phyloP scores from a whole-genome alignment of 768 basidiomycete species.

The Artomyces pyxidatus region DNA sequence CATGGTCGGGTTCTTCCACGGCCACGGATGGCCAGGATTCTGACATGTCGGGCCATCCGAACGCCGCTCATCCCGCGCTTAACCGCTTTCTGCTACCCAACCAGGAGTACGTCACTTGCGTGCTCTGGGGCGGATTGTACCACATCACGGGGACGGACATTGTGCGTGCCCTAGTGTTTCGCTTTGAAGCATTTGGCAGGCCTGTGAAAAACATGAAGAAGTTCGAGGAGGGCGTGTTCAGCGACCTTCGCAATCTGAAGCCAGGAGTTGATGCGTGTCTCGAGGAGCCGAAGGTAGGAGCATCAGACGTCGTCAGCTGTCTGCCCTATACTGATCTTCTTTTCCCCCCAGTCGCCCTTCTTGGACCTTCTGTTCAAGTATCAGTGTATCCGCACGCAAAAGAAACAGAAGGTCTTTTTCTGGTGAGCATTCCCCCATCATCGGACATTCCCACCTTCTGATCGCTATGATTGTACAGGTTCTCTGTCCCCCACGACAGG shows the following conservation, averaged over 20 bases:
- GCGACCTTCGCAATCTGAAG: constrained; percentile 88
- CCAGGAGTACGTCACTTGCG: constrained; percentile 84
- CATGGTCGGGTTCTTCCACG: constrained; percentile 61
- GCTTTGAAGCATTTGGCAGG: constrained; percentile 87
- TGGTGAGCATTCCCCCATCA: constrained; percentile 47
- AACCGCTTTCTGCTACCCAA: constrained; percentile 84
- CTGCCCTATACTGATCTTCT: too few species aligned
- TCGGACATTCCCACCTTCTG: background rate
- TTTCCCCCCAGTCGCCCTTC: constrained; percentile 70
- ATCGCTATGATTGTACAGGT: constrained; percentile 48
- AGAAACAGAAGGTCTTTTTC: constrained; percentile 99
- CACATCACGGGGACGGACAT: constrained; percentile 98
- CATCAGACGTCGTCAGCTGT: too few species aligned
- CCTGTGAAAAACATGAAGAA: constrained; percentile 93
- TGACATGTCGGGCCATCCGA: constrained; percentile 20
- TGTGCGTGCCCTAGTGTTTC: constrained; percentile 88
- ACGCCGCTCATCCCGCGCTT: constrained; percentile 65
- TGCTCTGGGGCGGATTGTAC: constrained; percentile 85
- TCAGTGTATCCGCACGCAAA: constrained; percentile 94
- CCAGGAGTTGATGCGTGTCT: constrained; percentile 87
- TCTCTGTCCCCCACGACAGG: constrained; percentile 93
- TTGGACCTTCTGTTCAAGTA: constrained; percentile 92
- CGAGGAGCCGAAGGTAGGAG: constrained; percentile 91
- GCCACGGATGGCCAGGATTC: constrained; percentile 20
- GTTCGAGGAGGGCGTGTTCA: constrained; percentile 95